phyloP scores from a whole-genome alignment of 1,139 yeast species.

The Saccharomycopsis hybrid region DNA sequence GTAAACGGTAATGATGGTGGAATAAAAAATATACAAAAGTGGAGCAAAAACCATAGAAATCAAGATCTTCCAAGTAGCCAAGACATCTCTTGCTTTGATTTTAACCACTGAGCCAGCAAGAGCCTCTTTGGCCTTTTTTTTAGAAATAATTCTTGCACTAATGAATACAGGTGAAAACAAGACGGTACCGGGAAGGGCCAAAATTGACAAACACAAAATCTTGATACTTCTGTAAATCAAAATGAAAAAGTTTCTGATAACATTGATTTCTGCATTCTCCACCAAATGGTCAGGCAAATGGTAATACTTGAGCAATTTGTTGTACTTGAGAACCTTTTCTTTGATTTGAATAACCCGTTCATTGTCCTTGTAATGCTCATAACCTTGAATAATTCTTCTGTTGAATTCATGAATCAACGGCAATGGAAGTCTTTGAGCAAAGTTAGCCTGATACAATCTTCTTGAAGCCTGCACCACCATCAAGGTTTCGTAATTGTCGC shows the following conservation, averaged over 20 bases:
- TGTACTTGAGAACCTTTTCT: conserved; percentile 59
- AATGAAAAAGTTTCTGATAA: conserved; percentile 38
- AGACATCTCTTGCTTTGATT: conserved; percentile 83
- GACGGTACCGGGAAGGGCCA: conserved; percentile 80
- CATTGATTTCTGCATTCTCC: conserved; percentile 52
- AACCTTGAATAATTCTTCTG: conserved; percentile 76
- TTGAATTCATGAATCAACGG: conserved; percentile 87
- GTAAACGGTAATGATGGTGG: conserved; percentile 55
- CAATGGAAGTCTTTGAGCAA: conserved; percentile 63
- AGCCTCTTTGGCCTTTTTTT: conserved; percentile 68
- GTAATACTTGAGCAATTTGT: conserved; percentile 55
- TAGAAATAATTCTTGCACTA: conserved; percentile 67
- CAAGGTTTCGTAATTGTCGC: conserved; percentile 87
- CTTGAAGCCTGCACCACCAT: conserved; percentile 93
- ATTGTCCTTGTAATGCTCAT: conserved; percentile 63
- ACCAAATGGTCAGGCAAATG: conserved; percentile 90
- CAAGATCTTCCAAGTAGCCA: conserved; percentile 93
- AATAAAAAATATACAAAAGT: conserved; percentile 70
- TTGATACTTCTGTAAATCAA: conserved; percentile 50
- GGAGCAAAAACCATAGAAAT: conserved; percentile 91
- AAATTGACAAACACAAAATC: conserved; percentile 45
- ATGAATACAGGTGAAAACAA: conserved; percentile 84
- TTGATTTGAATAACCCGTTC: conserved; percentile 60
- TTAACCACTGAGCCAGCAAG: conserved; percentile 86
- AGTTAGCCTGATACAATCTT: conserved; percentile 75